Evolutionary conservation across 1,284 basidiomycete genomes (phyloP).

Genomic region (Cystobasidium sp.): DNA sequence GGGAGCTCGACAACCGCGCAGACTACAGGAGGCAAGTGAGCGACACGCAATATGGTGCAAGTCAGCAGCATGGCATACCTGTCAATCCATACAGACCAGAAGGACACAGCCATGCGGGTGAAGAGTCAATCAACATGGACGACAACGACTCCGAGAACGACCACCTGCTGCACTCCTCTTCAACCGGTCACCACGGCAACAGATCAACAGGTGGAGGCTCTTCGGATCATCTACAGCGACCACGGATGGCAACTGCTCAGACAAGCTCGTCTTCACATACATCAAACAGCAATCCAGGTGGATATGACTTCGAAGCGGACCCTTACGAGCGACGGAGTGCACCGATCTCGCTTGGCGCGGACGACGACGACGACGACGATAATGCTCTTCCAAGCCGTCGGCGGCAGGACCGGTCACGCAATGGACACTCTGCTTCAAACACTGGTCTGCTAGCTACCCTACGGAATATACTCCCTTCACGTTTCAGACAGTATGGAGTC

Average conservation of each 20-base stretch:
- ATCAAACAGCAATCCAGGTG: conserved; percentile 55
- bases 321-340: conserved; percentile 61
- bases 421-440: neutral
- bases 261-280: conserved; percentile 12
- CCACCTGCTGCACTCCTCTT: conserved; percentile 6
- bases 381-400: neutral
- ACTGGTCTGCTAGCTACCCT: conserved; percentile 27
- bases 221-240: conserved; percentile 43
- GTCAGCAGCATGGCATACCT: conserved; percentile 3
- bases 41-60: conserved; percentile 20
- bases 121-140: conserved; percentile 19
- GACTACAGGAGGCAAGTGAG: conserved; percentile 1
- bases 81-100: conserved; percentile 12
- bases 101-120: conserved; percentile 25
- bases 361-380: conserved; percentile 8
- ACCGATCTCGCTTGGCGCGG: conserved; percentile 18
- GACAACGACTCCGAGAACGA: conserved; percentile 18
- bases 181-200: neutral
- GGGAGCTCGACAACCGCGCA: conserved; percentile 40
- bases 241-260: conserved; percentile 7
- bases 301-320: conserved; percentile 83
- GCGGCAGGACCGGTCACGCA: neutral
- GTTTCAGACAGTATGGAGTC: conserved; percentile 32
- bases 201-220: neutral
- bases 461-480: conserved; percentile 43